Conservation (phyloP, 2,329 filamentous ascomycete genomes). For the Alternaria viburni region DNA sequence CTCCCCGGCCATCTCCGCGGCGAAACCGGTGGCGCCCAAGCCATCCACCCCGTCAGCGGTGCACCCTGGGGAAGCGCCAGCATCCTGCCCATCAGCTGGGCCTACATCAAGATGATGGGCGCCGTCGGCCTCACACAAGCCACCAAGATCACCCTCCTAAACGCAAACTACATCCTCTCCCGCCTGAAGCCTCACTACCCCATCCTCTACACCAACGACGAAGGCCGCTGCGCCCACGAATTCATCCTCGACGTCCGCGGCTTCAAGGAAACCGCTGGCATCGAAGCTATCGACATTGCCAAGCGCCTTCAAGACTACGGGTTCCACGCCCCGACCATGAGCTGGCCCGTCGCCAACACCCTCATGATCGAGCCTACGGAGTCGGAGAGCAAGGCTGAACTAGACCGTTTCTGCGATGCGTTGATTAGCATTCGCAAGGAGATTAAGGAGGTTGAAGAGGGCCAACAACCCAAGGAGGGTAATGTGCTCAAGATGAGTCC, state of each 20-base stretch:
- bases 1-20: constrained; percentile 74
- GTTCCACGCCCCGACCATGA: constrained; percentile 97
- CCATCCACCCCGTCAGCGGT: constrained; percentile 76
- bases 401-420: constrained; percentile 91
- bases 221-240: constrained; percentile 91
- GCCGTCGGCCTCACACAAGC: constrained; percentile 81
- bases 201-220: constrained; percentile 90
- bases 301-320: constrained; percentile 97
- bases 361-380: constrained; percentile 99
- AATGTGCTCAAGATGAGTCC: constrained; percentile 92
- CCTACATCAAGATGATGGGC: constrained; percentile 95
- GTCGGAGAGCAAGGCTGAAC: constrained; percentile 87
- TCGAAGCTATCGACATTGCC: constrained; percentile 93
- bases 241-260: constrained; percentile 91
- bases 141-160: constrained; percentile 90
- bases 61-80: constrained; percentile 87
- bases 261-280: constrained; percentile 80
- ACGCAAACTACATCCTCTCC: constrained; percentile 95
- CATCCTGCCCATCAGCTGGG: constrained; percentile 93
- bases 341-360: constrained; percentile 92
- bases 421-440: constrained; percentile 85
- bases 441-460: constrained; percentile 83
- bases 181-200: constrained; percentile 84
- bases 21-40: constrained; percentile 61
- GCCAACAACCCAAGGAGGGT: constrained; percentile 72